Base-by-base conservation (phyloP, 2,329 filamentous ascomycete genomes). In the Magnaporthiopsis incrustans region DNA sequence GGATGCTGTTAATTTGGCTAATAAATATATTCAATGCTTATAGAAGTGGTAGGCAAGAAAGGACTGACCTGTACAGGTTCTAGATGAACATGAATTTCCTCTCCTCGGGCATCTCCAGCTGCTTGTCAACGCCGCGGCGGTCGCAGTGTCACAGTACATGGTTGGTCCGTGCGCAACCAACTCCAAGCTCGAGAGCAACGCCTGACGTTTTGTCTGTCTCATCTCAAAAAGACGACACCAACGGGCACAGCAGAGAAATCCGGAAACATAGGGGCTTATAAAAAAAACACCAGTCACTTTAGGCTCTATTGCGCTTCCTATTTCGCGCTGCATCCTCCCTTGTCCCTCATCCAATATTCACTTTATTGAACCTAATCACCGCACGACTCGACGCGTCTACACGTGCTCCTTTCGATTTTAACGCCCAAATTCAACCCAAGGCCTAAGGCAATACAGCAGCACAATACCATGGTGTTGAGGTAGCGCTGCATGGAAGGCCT, bases 401-500 rank as follows among this genome's bases (percentile, higher is more conserved):
- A 44, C 44, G 44, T 22, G 44, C n/a, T 53, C n/a, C 44, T 53
- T 10, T 53, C 30, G 18, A n/a, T n/a, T 11, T 1, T 4, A 30
- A 53, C 44, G n/a, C 4, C 44, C 44, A 6, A 14, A n/a, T 4
- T n/a, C 44, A 53, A 4, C 8, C 44, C 5, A 10, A 53, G 22
- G 7, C 18, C 1, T 6, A 27, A 22, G 27, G 27, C 44, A 4
- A 3, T 0, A 6, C 12, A 61, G 4, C 38, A 22, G 38, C 26
- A 38, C 22, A 12, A 32, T 22, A 27, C 15, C 25, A 56, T 32
- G 60, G 18, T 61, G 22, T 12, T 10, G 32, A 33, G 60, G 50
- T 44, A 44, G 27, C 50, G 18, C 15, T 8, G 50, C n/a, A 61
- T 61, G 60, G 60, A 61, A 57, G 38, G 12, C 22, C 56, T 61